Percentiles rank a stretch among this genome's conserved stretches.
Evolutionary conservation across 495 filamentous ascomycete genomes (phyloP).

Genomic region (Penicillium angulare): DNA sequence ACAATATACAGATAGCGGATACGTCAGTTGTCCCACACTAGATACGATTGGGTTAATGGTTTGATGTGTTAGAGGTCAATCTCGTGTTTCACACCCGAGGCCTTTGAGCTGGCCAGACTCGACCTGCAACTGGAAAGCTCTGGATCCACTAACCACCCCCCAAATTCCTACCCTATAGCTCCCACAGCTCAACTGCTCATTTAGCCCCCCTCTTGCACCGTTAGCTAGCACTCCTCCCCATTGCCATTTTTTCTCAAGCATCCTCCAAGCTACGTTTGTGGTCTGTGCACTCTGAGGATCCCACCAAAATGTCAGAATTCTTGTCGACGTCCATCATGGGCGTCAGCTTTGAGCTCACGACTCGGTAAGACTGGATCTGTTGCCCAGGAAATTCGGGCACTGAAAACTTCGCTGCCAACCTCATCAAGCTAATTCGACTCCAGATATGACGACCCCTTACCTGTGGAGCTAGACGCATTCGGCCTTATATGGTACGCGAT

Average conservation of each 20-base stretch:
- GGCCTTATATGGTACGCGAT: conserved; percentile 5
- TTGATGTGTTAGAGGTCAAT: background rate
- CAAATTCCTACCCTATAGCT: background rate
- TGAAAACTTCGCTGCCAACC: too few relatives aligned
- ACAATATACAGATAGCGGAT: background rate
- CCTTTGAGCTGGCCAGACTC: too few relatives aligned
- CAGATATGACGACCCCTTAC: conserved; percentile 5
- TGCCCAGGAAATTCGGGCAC: too few relatives aligned
- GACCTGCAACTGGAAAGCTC: too few relatives aligned
- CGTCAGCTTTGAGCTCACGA: conserved; percentile 5
- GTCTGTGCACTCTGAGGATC: background rate
- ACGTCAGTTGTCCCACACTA: background rate
- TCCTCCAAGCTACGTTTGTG: too few relatives aligned
- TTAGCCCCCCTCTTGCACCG: background rate
- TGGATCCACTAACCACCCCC: too few relatives aligned
- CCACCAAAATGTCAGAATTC: conserved; percentile 5
- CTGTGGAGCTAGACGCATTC: conserved; percentile 5
- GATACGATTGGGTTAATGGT: background rate
- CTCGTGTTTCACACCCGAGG: background rate
- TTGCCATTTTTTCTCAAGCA: background rate
- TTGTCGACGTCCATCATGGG: conserved; percentile 1
- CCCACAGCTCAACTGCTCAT: background rate
- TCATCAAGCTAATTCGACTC: background rate
- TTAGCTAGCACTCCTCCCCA: background rate
- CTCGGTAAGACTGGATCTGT: too few relatives aligned